phyloP scores from a whole-genome alignment of 1,284 basidiomycete species.

The Naganishia sp. region DNA sequence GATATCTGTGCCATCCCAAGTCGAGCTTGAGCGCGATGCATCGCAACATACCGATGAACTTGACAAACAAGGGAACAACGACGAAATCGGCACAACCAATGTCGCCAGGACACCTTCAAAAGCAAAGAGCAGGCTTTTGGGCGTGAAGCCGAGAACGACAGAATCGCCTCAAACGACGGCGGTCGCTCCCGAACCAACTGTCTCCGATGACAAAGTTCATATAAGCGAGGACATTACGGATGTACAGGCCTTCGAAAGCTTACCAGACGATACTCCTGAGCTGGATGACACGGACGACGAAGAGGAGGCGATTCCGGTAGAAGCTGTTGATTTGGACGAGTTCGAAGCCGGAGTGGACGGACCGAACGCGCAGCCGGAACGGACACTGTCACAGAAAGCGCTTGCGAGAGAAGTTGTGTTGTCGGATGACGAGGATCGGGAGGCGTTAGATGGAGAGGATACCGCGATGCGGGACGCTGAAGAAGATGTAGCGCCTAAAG shows the following conservation, averaged over 20 bases:
- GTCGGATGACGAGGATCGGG: slow-evolving; percentile 15
- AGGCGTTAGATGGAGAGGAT: slow-evolving; percentile 3
- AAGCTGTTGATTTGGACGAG: slow-evolving; percentile 14
- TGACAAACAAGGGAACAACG: background rate
- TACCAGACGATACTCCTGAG: background rate
- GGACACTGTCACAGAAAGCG: slow-evolving; percentile 14
- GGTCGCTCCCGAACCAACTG: background rate
- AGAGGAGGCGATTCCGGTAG: background rate
- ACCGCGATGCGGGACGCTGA: background rate
- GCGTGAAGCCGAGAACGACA: slow-evolving; percentile 4
- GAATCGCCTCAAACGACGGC: background rate
- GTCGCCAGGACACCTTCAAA: slow-evolving; percentile 16
- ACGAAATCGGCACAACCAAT: background rate
- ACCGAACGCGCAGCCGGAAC: background rate
- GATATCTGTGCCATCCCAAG: background rate
- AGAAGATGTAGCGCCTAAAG: background rate
- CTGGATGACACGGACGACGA: slow-evolving; percentile 4
- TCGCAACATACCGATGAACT: background rate
- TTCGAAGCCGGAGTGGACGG: background rate
- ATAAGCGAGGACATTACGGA: no score
- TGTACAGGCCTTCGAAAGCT: no score
- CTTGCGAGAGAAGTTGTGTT: slow-evolving; percentile 30
- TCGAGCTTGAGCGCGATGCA: background rate
- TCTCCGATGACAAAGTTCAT: background rate
- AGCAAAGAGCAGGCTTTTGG: slow-evolving; percentile 18